Percentiles rank a stretch among this genome's conserved stretches.
These are phyloP conservation scores for Pestalotiopsis fici DNA, from an alignment of 2,329 filamentous ascomycete species.

Conservation along the genomic window DNA sequence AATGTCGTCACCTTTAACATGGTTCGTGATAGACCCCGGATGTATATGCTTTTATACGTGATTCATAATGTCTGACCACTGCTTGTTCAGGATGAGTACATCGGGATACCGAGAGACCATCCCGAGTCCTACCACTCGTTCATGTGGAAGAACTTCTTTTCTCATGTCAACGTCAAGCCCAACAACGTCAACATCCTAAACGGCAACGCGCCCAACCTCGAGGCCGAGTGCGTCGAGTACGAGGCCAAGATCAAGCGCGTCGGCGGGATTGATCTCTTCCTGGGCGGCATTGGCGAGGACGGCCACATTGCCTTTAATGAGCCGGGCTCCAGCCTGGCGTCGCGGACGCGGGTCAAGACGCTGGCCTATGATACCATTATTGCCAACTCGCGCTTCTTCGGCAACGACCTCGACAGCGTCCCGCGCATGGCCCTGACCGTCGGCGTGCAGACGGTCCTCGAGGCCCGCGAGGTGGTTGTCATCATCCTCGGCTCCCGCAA, in stretches of 20 bases:
- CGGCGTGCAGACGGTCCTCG: slow-evolving; percentile 80
- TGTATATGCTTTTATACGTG: neutral
- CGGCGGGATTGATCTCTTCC: slow-evolving; percentile 83
- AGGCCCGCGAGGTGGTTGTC: slow-evolving; percentile 79
- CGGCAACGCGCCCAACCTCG: slow-evolving; percentile 75
- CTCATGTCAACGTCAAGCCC: slow-evolving; percentile 78
- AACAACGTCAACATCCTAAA: slow-evolving; percentile 83
- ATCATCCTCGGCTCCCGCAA: slow-evolving; percentile 84
- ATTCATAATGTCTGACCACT: neutral
- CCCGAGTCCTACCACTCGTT: slow-evolving; percentile 87
- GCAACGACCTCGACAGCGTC: slow-evolving; percentile 70
- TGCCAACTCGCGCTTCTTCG: slow-evolving; percentile 84
- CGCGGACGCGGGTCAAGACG: slow-evolving; percentile 82
- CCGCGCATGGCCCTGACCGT: slow-evolving; percentile 84
- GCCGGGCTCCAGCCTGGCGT: slow-evolving; percentile 76
- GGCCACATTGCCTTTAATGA: slow-evolving; percentile 93
- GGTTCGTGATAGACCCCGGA: slow-evolving; percentile 47
- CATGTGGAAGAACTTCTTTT: slow-evolving; percentile 94
- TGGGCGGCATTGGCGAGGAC: slow-evolving; percentile 83
- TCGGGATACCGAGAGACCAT: slow-evolving; percentile 79
- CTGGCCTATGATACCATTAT: slow-evolving; percentile 85
- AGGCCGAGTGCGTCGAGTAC: slow-evolving; percentile 76
- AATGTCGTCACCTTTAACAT: slow-evolving; percentile 93
- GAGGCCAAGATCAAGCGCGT: slow-evolving; percentile 74
- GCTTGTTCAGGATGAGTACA: slow-evolving; percentile 74